Evolutionary conservation across 2,329 filamentous ascomycete species (phyloP), one percentile per base, ranked within the genome.

Genomic region (Botrytis elliptica): DNA sequence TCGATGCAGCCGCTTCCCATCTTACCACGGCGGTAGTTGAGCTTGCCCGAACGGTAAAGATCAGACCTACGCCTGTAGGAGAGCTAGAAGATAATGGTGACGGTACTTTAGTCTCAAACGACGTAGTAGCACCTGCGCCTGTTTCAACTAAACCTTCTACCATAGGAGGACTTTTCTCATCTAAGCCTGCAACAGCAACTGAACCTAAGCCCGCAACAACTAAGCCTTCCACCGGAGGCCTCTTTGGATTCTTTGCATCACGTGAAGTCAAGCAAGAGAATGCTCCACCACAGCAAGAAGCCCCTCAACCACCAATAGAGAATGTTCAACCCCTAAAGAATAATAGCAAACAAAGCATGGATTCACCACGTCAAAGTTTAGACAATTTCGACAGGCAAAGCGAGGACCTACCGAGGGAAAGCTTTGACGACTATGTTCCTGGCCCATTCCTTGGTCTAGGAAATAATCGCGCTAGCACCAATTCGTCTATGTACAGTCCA

Each of bases 1-100:
- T 99, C 36, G 96, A 99, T 82, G 96, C 95, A 5, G 95, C 96
- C 3, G 94, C 95, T 12, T 96, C 93, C 38, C 94, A 99, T 83
- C 86, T 98, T 52, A 93, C 94, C 1, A 90, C 93, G 7, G 91
- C 95, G 3, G 88, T 98, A 38, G 91, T 99, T 33, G 95, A 98
- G 79, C 87, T 98, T 22, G 86, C 98, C 71, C 92, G 93, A 67
- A 85, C 89, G 8, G 94, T 94, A 79, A 97, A 97, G 83, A 93
- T 98, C 77, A 89, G 92, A 46, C 86, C 90, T 14, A 96, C 93
- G 0, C 91, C 92, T 2, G 87, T 87, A 2, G 89, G 89, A 64
- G 93, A 97, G 79, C 84, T 96, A n/a, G 92, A 94, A 71, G 89
- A 92, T 36, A 92, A 94, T 18, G 91, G 94, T 69, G 91, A 94